A percentile compares a stretch with the other conserved stretches of the same genome.
phyloP scores from a whole-genome alignment of 1,284 basidiomycete genomes.

The Peniophora sp. region DNA sequence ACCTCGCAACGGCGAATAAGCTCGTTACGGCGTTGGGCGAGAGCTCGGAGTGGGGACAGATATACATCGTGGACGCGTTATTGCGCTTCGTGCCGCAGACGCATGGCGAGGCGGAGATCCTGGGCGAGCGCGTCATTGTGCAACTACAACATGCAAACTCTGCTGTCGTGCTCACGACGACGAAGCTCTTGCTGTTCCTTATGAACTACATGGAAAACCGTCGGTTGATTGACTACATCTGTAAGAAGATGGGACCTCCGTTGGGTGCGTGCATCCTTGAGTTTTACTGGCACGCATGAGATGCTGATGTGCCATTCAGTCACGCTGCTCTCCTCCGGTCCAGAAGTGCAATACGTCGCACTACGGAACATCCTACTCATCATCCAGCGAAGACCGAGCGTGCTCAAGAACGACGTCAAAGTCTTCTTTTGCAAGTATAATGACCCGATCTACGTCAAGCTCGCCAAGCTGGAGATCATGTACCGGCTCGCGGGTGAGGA shows the following conservation, averaged over 20 bases:
- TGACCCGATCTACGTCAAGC: conserved; percentile 97
- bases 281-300: not conserved
- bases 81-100: conserved; percentile 89
- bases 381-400: conserved; percentile 88
- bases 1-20: conserved; percentile 77
- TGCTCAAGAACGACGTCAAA: conserved; percentile 94
- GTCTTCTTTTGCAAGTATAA: conserved; percentile 99
- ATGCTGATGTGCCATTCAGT: conserved; percentile 41
- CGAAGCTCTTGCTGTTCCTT: conserved; percentile 92
- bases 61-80: conserved; percentile 94
- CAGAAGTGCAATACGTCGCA: conserved; percentile 98
- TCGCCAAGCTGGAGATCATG: conserved; percentile 98
- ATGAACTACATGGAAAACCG: conserved; percentile 99
- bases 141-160: conserved; percentile 91
- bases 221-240: conserved; percentile 79
- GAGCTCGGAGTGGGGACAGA: conserved; percentile 99
- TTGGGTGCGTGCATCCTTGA: conserved; percentile 58
- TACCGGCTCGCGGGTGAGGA: conserved; percentile 88
- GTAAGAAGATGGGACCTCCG: conserved; percentile 96
- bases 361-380: conserved; percentile 95
- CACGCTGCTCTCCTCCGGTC: conserved; percentile 89
- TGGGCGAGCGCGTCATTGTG: conserved; percentile 90
- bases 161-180: conserved; percentile 89
- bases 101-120: conserved; percentile 83
- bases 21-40: conserved; percentile 79